Evolutionary conservation across 805 yeast species (phyloP).

Genomic region (Suhomyces emberorum): DNA sequence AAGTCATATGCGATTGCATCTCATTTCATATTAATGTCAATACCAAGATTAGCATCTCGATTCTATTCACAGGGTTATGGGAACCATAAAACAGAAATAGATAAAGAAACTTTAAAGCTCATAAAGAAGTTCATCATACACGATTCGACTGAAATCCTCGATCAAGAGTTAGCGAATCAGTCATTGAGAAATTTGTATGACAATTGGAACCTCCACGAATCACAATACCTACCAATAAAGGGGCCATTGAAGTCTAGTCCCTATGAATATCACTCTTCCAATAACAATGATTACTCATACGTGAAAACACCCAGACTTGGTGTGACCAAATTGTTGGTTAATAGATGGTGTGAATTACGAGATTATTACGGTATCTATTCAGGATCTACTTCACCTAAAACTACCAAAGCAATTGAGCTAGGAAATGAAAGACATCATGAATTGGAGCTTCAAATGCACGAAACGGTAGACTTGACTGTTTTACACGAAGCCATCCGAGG

Average conservation of each 20-base stretch:
- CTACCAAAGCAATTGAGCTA: slow-evolving; percentile 38
- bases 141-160: too few species aligned
- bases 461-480: slow-evolving; percentile 20
- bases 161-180: neutral
- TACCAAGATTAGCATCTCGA: too few species aligned
- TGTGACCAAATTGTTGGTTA: slow-evolving; percentile 58
- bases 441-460: slow-evolving; percentile 48
- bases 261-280: slow-evolving; percentile 22
- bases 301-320: slow-evolving; percentile 39
- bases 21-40: too few species aligned
- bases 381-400: slow-evolving; percentile 26
- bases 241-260: slow-evolving; percentile 14
- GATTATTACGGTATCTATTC: slow-evolving; percentile 52
- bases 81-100: too few species aligned
- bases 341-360: slow-evolving; percentile 68
- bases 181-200: neutral
- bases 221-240: slow-evolving; percentile 4
- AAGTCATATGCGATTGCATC: too few species aligned
- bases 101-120: too few species aligned
- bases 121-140: slow-evolving; percentile 2
- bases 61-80: too few species aligned
- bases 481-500: slow-evolving; percentile 9
- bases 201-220: slow-evolving; percentile 4
- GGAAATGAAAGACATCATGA: slow-evolving; percentile 49
- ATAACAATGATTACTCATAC: slow-evolving; percentile 23